Conservation (phyloP, 2,329 filamentous ascomycete genomes). For the Escovopsis sp. region DNA sequence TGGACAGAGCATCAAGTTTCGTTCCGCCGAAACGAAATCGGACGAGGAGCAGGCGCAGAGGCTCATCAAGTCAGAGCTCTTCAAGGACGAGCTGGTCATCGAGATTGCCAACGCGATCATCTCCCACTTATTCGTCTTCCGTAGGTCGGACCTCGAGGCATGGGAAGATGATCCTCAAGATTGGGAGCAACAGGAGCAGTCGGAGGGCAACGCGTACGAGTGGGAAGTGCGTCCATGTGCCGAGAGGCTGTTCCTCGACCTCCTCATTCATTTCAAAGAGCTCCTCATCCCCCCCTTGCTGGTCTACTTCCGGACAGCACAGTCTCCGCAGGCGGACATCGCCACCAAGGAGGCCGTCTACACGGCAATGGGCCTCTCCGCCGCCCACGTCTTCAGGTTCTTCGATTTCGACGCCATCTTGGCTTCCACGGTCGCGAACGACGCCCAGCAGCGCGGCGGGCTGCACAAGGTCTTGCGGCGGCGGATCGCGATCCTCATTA, state of each 20-base stretch:
- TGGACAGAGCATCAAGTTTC: constrained; percentile 70
- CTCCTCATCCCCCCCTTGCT: constrained; percentile 67
- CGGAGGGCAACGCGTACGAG: constrained; percentile 72
- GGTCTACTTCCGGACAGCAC: constrained; percentile 66
- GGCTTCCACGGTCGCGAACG: constrained; percentile 56
- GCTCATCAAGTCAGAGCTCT: constrained; percentile 56
- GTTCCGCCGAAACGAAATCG: constrained; percentile 56
- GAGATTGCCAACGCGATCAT: constrained; percentile 77
- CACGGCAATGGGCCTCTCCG: constrained; percentile 77
- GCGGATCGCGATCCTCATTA: constrained; percentile 75
- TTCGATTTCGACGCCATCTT: constrained; percentile 80
- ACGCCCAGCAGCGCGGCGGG: constrained; percentile 51
- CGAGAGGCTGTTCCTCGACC: constrained; percentile 84
- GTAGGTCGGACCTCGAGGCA: constrained; percentile 68
- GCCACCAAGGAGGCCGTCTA: constrained; percentile 90
- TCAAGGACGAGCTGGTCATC: constrained; percentile 62
- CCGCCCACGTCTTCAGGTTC: constrained; percentile 54
- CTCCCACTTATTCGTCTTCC: constrained; percentile 76
- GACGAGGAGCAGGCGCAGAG: constrained; percentile 59
- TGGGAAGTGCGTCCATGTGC: constrained; percentile 86
- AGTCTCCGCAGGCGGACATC: constrained; percentile 51
- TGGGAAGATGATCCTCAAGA: constrained; percentile 94
- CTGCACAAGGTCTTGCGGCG: constrained; percentile 72
- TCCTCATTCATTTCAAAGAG: constrained; percentile 78
- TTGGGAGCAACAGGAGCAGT: constrained; percentile 85